These are phyloP conservation scores for Boletus rex-veris DNA, from an alignment of 768 basidiomycete species.

Conservation along the genomic window DNA sequence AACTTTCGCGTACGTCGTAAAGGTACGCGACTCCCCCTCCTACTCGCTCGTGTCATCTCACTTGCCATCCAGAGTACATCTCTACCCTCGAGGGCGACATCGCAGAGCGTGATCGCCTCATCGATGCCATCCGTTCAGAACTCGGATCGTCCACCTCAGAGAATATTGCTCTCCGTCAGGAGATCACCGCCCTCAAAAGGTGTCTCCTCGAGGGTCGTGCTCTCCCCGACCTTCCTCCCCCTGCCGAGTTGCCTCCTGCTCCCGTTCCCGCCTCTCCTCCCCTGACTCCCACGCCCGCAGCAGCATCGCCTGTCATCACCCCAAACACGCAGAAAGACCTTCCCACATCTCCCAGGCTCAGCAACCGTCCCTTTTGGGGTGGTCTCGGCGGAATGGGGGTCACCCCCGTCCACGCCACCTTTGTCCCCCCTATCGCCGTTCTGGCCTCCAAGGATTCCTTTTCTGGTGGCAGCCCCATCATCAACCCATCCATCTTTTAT, in stretches of 20 bases:
- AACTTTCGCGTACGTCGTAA: slow-evolving; percentile 95
- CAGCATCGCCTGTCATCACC: slow-evolving; percentile 40
- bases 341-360: slow-evolving; percentile 56
- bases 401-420: slow-evolving; percentile 81
- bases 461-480: slow-evolving; percentile 26
- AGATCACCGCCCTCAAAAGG: slow-evolving; percentile 70
- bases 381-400: slow-evolving; percentile 66
- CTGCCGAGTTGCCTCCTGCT: slow-evolving; percentile 34
- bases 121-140: slow-evolving; percentile 83
- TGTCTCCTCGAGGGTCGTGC: slow-evolving; percentile 68
- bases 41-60: background rate
- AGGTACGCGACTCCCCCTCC: slow-evolving; percentile 43
- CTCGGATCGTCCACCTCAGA: slow-evolving; percentile 76
- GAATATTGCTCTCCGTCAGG: slow-evolving; percentile 78
- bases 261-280: slow-evolving; percentile 43
- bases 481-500: slow-evolving; percentile 31
- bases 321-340: slow-evolving; percentile 80
- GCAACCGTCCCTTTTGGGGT: slow-evolving; percentile 70
- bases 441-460: slow-evolving; percentile 26
- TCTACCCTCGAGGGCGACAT: slow-evolving; percentile 91
- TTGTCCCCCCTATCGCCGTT: slow-evolving; percentile 65
- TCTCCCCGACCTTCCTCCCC: slow-evolving; percentile 43
- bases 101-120: slow-evolving; percentile 85
- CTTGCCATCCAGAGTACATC: slow-evolving; percentile 70
- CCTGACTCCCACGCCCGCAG: slow-evolving; percentile 16